Conservation (phyloP, 169 alveolate genomes). For the Neospora caninum region DNA sequence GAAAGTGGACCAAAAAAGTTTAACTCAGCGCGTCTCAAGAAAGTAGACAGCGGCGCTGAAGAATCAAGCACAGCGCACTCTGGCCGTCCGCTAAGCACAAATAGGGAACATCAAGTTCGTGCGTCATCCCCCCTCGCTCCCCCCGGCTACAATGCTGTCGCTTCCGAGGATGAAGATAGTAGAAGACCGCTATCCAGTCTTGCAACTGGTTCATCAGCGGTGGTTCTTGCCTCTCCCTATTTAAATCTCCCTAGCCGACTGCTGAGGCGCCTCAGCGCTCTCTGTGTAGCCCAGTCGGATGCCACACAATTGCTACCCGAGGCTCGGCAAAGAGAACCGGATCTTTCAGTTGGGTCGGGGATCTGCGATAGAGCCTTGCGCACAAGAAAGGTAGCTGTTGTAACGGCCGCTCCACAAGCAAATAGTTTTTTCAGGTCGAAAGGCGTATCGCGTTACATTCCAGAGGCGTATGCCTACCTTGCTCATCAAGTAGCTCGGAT, state of each 20-base stretch:
- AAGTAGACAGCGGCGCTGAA: not conserved
- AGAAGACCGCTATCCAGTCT: not conserved
- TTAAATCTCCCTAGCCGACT: conserved; percentile 16
- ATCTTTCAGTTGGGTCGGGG: not conserved
- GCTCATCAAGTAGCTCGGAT: not conserved
- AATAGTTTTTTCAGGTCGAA: conserved; percentile 53
- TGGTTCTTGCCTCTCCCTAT: conserved; percentile 51
- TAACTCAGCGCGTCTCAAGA: not conserved
- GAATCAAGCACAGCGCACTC: not conserved
- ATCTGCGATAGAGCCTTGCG: not conserved
- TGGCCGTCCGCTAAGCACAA: not conserved
- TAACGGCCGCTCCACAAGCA: conserved; percentile 62
- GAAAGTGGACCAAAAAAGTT: not conserved
- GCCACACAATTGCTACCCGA: conserved; percentile 13
- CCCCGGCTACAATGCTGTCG: not conserved
- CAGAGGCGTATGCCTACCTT: conserved; percentile 25
- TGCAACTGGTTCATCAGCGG: not conserved
- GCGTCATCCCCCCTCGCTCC: too few species aligned
- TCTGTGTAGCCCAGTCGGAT: not conserved
- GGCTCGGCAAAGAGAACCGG: not conserved
- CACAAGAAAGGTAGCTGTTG: conserved; percentile 13
- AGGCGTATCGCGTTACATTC: conserved; percentile 49
- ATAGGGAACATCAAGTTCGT: not conserved
- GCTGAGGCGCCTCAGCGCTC: not conserved
- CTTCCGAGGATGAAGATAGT: not conserved